phyloP scores from a whole-genome alignment of 805 yeast species.

The Teunomyces atbi region DNA sequence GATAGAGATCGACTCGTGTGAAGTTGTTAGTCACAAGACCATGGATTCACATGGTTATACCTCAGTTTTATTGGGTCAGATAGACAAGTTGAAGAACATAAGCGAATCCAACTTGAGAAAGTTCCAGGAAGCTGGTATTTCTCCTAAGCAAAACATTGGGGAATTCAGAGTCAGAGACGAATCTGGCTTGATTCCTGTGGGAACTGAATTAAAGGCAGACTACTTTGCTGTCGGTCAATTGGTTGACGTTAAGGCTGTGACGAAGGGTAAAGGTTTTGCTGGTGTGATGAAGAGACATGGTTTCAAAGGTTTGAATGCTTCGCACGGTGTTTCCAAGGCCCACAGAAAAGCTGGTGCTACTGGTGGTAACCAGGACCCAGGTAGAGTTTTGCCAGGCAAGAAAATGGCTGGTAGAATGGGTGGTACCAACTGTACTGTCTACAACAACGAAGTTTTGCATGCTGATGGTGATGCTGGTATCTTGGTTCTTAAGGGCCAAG shows the following conservation, averaged over 20 bases:
- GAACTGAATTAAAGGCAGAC: constrained; percentile 77
- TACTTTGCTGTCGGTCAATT: constrained; percentile 80
- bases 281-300: constrained; percentile 98
- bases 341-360: constrained; percentile 97
- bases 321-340: constrained; percentile 92
- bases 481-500: constrained; percentile 80
- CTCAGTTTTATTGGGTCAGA: constrained; percentile 87
- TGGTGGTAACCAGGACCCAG: constrained; percentile 95
- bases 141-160: constrained; percentile 72
- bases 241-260: constrained; percentile 74
- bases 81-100: constrained; percentile 64
- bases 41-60: constrained; percentile 71
- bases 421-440: constrained; percentile 65
- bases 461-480: constrained; percentile 81
- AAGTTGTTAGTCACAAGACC: constrained; percentile 75
- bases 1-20: constrained; percentile 81
- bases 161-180: constrained; percentile 79
- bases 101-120: constrained; percentile 54
- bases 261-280: constrained; percentile 95
- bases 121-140: constrained; percentile 72
- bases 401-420: constrained; percentile 99
- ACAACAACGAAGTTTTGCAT: constrained; percentile 73
- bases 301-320: constrained; percentile 83
- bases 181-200: constrained; percentile 67
- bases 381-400: constrained; percentile 93